Conservation (phyloP, 2,329 filamentous ascomycete genomes). For the Microsporum audouinii region DNA sequence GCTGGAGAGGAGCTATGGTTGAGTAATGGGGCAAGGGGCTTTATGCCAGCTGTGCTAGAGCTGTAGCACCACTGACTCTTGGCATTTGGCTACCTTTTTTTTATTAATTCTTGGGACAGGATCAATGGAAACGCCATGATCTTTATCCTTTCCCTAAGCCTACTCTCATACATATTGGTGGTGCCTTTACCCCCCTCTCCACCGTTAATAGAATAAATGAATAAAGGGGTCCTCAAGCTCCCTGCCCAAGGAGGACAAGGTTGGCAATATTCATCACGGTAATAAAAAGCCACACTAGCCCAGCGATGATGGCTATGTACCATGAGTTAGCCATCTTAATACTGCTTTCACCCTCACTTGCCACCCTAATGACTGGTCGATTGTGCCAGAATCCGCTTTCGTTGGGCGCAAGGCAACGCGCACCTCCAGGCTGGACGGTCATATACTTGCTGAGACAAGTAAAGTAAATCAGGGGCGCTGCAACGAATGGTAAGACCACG, state of each 20-base stretch:
- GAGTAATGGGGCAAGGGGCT: slow-evolving; percentile 78
- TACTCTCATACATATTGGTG: not conserved
- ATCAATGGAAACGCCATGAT: not conserved
- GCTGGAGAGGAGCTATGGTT: slow-evolving; percentile 75
- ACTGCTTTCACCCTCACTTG: slow-evolving; percentile 8
- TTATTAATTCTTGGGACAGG: not conserved
- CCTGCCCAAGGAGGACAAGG: slow-evolving; percentile 47
- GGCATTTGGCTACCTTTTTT: not conserved
- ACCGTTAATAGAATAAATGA: no score
- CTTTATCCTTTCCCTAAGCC: not conserved
- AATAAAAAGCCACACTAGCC: slow-evolving; percentile 61
- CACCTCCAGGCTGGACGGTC: slow-evolving; percentile 49
- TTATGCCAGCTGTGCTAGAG: slow-evolving; percentile 37
- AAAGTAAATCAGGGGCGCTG: slow-evolving; percentile 72
- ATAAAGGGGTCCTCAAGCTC: not conserved
- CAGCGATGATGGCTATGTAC: slow-evolving; percentile 47
- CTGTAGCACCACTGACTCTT: not conserved
- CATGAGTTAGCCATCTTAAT: slow-evolving; percentile 63
- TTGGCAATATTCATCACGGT: slow-evolving; percentile 69
- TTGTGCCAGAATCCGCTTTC: not conserved
- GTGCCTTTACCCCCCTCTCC: not conserved
- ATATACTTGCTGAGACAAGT: slow-evolving; percentile 70
- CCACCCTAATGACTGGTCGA: not conserved
- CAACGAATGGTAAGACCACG: slow-evolving; percentile 70
- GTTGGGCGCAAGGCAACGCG: slow-evolving; percentile 11